phyloP scores from a whole-genome alignment of 257 asterid genomes.

The Echium plantagineum region DNA sequence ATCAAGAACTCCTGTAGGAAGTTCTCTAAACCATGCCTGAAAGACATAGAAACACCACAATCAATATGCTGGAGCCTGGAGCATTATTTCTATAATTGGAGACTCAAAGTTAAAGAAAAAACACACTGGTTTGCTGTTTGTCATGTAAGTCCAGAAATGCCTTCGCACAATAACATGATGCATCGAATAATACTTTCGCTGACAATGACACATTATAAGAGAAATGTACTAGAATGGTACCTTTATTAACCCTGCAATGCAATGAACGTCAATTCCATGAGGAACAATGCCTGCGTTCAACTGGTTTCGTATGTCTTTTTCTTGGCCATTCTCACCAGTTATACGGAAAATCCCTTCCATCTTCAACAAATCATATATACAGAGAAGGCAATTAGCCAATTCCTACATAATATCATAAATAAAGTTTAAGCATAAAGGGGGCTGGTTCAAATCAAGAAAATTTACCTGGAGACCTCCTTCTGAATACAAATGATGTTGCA shows the following conservation, averaged over 20 bases:
- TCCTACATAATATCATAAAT: background rate
- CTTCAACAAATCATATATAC: slow-evolving; percentile 22
- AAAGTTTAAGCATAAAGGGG: background rate
- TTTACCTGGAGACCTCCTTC: slow-evolving; percentile 70
- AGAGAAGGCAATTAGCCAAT: background rate
- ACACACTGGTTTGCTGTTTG: too few species aligned
- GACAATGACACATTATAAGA: background rate
- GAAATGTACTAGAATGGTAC: slow-evolving; percentile 13
- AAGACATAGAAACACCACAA: background rate
- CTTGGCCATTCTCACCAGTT: slow-evolving; percentile 64
- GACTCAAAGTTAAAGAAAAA: too few species aligned
- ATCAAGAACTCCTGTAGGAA: slow-evolving; percentile 74
- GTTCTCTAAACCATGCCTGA: slow-evolving; percentile 92
- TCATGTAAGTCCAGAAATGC: too few species aligned
- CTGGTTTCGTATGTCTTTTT: slow-evolving; percentile 49
- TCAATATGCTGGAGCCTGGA: background rate
- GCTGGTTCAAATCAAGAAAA: background rate
- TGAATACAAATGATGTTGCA: slow-evolving; percentile 57
- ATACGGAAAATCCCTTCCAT: slow-evolving; percentile 89
- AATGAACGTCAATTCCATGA: slow-evolving; percentile 66
- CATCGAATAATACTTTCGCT: too few species aligned
- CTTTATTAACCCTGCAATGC: slow-evolving; percentile 90
- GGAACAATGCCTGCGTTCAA: slow-evolving; percentile 61
- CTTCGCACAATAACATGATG: too few species aligned
- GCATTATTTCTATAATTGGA: background rate